phyloP scores from a whole-genome alignment of 1,284 basidiomycete species.

The Sporisorium exsertum region DNA sequence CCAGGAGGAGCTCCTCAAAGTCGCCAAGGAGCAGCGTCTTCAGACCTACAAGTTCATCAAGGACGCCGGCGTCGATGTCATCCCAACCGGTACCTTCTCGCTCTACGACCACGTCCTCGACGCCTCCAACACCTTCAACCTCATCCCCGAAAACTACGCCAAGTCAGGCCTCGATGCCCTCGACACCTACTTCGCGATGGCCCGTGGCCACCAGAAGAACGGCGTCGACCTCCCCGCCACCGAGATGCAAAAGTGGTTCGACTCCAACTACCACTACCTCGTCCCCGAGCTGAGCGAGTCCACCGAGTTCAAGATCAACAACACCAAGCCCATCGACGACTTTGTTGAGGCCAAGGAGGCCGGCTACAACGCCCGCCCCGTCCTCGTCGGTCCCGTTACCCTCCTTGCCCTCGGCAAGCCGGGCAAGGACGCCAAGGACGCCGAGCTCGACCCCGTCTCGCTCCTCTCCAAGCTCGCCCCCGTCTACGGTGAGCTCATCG shows the following conservation, averaged over 20 bases:
- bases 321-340: constrained; percentile 90
- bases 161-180: constrained; percentile 87
- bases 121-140: constrained; percentile 95
- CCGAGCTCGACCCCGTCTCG: constrained; percentile 89
- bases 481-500: constrained; percentile 90
- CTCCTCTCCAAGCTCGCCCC: constrained; percentile 90
- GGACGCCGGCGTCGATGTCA: constrained; percentile 85
- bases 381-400: constrained; percentile 94
- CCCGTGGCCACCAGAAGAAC: constrained; percentile 92
- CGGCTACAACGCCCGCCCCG: constrained; percentile 92
- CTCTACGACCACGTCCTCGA: constrained; percentile 99
- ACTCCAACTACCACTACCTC: constrained; percentile 99
- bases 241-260: constrained; percentile 99
- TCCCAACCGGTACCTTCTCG: constrained; percentile 97
- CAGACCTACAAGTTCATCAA: constrained; percentile 90
- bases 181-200: constrained; percentile 93
- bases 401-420: constrained; percentile 95
- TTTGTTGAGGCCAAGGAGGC: constrained; percentile 93
- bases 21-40: constrained; percentile 89
- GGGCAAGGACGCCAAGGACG: constrained; percentile 81
- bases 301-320: constrained; percentile 94
- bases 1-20: constrained; percentile 88
- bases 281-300: constrained; percentile 94
- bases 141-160: constrained; percentile 93
- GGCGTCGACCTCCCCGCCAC: constrained; percentile 96